Evolutionary conservation across 345 rosid genomes (phyloP).

Genomic region (Microthlaspi erraticum): DNA sequence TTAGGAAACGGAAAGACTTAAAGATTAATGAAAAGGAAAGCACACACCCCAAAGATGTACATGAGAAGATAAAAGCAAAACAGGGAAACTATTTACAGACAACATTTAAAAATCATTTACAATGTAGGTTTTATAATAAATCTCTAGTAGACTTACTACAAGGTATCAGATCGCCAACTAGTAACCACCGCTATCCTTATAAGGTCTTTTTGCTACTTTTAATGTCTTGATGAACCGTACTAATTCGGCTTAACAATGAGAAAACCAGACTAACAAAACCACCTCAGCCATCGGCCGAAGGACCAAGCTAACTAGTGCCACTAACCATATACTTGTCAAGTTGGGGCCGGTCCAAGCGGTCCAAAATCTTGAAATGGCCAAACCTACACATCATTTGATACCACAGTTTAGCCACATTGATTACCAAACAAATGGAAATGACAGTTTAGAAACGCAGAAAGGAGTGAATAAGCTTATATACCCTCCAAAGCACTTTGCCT

Average conservation of each 20-base stretch:
- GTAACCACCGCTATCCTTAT: not conserved
- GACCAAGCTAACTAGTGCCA: not conserved
- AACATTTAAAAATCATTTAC: too few species aligned
- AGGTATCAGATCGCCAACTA: not conserved
- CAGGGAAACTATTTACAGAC: slow-evolving; percentile 45
- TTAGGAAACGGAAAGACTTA: slow-evolving; percentile 26
- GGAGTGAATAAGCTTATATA: slow-evolving; percentile 33
- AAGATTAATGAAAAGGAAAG: slow-evolving; percentile 29
- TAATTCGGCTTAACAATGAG: not conserved
- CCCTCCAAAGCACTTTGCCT: slow-evolving; percentile 71
- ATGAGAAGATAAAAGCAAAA: slow-evolving; percentile 24
- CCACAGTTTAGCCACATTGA: not conserved
- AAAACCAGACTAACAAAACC: not conserved
- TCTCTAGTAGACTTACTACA: not conserved
- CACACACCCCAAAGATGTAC: slow-evolving; percentile 40
- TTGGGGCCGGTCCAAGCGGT: slow-evolving; percentile 31
- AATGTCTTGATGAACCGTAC: not conserved
- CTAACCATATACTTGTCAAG: slow-evolving; percentile 1
- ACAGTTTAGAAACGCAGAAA: not conserved
- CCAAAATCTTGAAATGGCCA: slow-evolving; percentile 71
- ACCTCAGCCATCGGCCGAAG: not conserved
- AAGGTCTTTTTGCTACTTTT: not conserved
- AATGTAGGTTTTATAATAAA: too few species aligned
- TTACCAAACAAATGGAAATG: not conserved
- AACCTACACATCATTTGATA: slow-evolving; percentile 44